phyloP scores from a whole-genome alignment of 2,329 filamentous ascomycete species.

The Cyclaneusma minus region DNA sequence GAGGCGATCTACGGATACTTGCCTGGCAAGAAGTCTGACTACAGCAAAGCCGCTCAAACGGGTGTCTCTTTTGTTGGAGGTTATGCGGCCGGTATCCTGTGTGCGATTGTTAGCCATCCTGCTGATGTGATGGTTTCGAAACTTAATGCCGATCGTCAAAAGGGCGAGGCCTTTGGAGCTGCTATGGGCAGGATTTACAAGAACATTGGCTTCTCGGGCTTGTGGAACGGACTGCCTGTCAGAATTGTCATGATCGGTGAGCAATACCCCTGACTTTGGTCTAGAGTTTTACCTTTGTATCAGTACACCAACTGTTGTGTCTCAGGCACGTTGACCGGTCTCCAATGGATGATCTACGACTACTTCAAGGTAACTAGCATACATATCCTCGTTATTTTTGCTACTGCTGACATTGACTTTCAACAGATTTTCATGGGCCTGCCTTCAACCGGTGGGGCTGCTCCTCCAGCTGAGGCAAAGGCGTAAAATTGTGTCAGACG shows the following conservation, averaged over 20 bases:
- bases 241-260: slow-evolving; percentile 80
- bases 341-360: slow-evolving; percentile 84
- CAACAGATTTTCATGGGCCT: slow-evolving; percentile 81
- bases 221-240: slow-evolving; percentile 83
- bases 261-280: slow-evolving; percentile 13
- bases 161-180: slow-evolving; percentile 63
- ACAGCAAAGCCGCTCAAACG: slow-evolving; percentile 68
- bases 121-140: slow-evolving; percentile 83
- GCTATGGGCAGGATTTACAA: slow-evolving; percentile 71
- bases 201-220: slow-evolving; percentile 72
- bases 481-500: too few species aligned
- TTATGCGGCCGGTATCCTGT: slow-evolving; percentile 78
- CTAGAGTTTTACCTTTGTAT: slow-evolving; percentile 3
- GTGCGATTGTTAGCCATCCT: slow-evolving; percentile 67
- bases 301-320: slow-evolving; percentile 16
- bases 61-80: slow-evolving; percentile 72
- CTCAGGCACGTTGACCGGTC: slow-evolving; percentile 47
- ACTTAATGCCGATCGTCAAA: slow-evolving; percentile 62
- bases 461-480: too few species aligned
- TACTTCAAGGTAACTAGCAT: slow-evolving; percentile 1
- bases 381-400: slow-evolving; percentile 12
- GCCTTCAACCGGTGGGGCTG: slow-evolving; percentile 69
- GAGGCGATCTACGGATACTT: slow-evolving; percentile 69
- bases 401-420: slow-evolving; percentile 41
- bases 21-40: slow-evolving; percentile 64